Conservation (phyloP, 371 early-diverging fungal genomes). For the Nematocida displodere region DNA sequence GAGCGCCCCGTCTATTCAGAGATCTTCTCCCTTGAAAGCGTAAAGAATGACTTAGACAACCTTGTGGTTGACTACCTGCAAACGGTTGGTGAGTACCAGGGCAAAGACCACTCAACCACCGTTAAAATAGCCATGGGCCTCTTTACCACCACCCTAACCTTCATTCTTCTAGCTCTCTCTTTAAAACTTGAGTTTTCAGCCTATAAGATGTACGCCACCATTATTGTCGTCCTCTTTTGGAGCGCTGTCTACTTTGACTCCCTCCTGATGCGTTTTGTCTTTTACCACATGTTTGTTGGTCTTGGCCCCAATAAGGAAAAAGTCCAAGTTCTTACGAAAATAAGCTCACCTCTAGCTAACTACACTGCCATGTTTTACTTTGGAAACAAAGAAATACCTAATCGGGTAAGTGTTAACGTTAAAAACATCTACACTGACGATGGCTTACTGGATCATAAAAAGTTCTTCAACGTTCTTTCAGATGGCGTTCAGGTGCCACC, state of each 20-base stretch:
- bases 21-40: slow-evolving; percentile 9
- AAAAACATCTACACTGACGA: background rate
- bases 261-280: slow-evolving; percentile 1
- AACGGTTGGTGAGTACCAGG: background rate
- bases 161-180: background rate
- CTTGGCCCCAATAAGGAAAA: background rate
- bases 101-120: background rate
- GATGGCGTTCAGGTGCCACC: background rate
- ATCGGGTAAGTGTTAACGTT: slow-evolving; percentile 1
- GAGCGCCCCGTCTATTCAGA: background rate
- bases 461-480: background rate
- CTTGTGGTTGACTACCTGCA: background rate
- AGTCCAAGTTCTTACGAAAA: slow-evolving; percentile 13
- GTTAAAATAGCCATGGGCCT: slow-evolving; percentile 5
- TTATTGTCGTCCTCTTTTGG: slow-evolving; percentile 12
- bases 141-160: background rate
- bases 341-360: background rate
- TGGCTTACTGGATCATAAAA: background rate
- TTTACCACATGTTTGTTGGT: slow-evolving; percentile 21
- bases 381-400: slow-evolving; percentile 35
- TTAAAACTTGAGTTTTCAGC: background rate
- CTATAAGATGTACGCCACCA: background rate
- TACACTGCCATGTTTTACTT: slow-evolving; percentile 32
- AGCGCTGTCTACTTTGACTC: background rate
- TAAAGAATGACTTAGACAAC: slow-evolving; percentile 21